A percentile compares a stretch with the other conserved stretches of the same genome.
Evolutionary conservation across 2,329 filamentous ascomycete species (phyloP).

Genomic region (Fusarium neocosmosporiellum): DNA sequence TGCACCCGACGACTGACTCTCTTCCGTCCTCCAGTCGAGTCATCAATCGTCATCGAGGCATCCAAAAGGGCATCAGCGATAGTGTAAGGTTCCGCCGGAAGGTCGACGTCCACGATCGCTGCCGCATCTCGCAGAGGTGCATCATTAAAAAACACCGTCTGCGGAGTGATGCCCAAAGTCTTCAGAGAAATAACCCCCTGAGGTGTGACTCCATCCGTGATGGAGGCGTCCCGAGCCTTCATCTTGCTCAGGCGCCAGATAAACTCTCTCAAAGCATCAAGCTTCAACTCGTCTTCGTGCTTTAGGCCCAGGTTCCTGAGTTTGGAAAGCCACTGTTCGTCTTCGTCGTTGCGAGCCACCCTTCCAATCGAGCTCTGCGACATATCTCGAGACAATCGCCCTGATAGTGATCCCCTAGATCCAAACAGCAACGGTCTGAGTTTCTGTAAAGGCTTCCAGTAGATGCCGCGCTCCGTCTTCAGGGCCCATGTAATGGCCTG

Average conservation of each 20-base stretch:
- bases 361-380: constrained; percentile 70
- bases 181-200: constrained; percentile 74
- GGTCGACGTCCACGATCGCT: constrained; percentile 46
- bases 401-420: constrained; percentile 63
- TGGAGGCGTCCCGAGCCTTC: constrained; percentile 65
- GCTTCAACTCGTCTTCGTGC: constrained; percentile 87
- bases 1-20: constrained; percentile 63
- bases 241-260: constrained; percentile 87
- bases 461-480: constrained; percentile 82
- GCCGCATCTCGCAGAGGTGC: constrained; percentile 63
- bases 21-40: constrained; percentile 66
- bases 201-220: constrained; percentile 48
- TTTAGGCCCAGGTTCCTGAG: constrained; percentile 86
- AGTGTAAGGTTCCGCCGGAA: constrained; percentile 69
- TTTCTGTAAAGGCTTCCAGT: constrained; percentile 84
- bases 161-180: constrained; percentile 80
- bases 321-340: constrained; percentile 91
- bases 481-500: constrained; percentile 87
- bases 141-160: constrained; percentile 94
- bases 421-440: constrained; percentile 74
- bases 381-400: constrained; percentile 66
- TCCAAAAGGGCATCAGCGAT: constrained; percentile 92
- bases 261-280: constrained; percentile 87
- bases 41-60: constrained; percentile 88
- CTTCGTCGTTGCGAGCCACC: constrained; percentile 85